Base-by-base conservation (phyloP, 306 rosid species). In the Quercus parvula region DNA sequence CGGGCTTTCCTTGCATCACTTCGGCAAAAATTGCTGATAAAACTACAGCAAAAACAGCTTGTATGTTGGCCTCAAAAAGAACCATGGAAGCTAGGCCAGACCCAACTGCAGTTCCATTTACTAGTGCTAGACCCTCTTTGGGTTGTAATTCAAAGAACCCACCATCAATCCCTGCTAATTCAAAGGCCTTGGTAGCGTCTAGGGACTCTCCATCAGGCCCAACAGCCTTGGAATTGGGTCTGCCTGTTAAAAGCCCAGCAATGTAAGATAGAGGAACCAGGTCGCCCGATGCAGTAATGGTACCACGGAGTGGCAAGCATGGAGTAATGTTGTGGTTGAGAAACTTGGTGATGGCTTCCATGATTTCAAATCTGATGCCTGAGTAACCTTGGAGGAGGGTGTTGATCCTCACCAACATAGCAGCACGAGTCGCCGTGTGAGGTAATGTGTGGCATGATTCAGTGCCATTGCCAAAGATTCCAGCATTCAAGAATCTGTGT, bases 381-480 rank as follows among this genome's bases (percentile, higher is more conserved):
- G 98, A 94, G 79, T 91, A 94, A 1, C 98, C 98, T 76, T 94
- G 98, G 52, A 94, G 88, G 71, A 94, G 91, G 22, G 98, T 94
- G 88, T 94, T 94, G 89, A 88, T 90, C 73, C 98, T 88, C 61
- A 94, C 98, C 19, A 92, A 70, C 97, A 94, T 94, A 14, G 92
- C 97, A 2, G 98, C 98, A 62, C 98, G 87, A 20, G 97, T 92
- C 5, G 94, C 78, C 0, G 99, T 17, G 82, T 86, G 90, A 44
- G 99, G 91, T 49, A 92, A 62, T 3, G 84, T 88, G 61, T 94
- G 97, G 76, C 75, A 46, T 0, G 92, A 71, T 71, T 92, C 95
- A 9, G 88, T 81, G 4, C 83, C 88, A 67, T 69, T 87, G 55
- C 98, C 98, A 4, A 94, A 94, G 51, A 94, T 85, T n/a, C 97